Conservation (phyloP, 257 asterid genomes). For the Solanum commersonii region DNA sequence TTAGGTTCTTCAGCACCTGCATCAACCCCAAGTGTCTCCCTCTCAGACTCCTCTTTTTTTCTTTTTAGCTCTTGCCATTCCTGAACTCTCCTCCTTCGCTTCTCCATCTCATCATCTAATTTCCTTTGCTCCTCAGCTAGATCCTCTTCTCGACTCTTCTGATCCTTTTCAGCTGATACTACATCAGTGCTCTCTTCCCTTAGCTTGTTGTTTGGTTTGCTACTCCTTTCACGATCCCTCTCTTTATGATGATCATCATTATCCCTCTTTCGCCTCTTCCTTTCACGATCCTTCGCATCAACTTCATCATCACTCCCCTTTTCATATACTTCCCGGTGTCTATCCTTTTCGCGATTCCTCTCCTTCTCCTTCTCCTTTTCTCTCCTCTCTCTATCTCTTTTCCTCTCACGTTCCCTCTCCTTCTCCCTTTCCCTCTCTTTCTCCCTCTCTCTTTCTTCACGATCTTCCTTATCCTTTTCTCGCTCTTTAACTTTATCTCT, state of each 20-base stretch:
- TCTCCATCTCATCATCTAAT: conserved; percentile 82
- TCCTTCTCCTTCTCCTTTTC: conserved; percentile 17
- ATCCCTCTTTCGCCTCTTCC: conserved; percentile 46
- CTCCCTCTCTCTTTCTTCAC: conserved; percentile 3
- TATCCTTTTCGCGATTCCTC: conserved; percentile 30
- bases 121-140: conserved; percentile 73
- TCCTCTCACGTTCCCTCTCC: conserved; percentile 18
- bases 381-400: conserved; percentile 4
- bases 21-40: conserved; percentile 52
- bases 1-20: conserved; percentile 32
- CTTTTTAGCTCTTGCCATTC: conserved; percentile 87
- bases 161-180: conserved; percentile 20
- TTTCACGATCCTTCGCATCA: conserved; percentile 44
- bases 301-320: conserved; percentile 42
- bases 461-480: conserved; percentile 3
- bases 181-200: conserved; percentile 37
- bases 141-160: conserved; percentile 55
- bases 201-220: conserved; percentile 20
- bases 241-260: conserved; percentile 17
- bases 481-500: neutral
- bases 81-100: conserved; percentile 81
- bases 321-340: conserved; percentile 30
- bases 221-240: conserved; percentile 35
- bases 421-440: conserved; percentile 15
- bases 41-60: conserved; percentile 64